phyloP scores from a whole-genome alignment of 495 filamentous ascomycete genomes.

The Chaetomium fimeti region DNA sequence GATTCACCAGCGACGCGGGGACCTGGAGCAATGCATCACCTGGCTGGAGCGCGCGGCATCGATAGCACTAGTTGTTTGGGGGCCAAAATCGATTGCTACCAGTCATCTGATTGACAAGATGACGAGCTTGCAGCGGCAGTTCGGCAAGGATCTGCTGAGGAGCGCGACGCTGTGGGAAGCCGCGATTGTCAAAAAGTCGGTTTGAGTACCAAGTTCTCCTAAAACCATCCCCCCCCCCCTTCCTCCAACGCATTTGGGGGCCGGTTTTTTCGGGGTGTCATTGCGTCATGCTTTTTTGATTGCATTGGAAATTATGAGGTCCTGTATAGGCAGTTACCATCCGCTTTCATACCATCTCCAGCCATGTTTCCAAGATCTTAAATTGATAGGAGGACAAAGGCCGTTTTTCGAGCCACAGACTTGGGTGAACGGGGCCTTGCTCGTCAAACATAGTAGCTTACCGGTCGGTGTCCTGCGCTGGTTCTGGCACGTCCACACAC shows the following conservation, averaged over 20 bases:
- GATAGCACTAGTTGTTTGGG: conserved; percentile 33
- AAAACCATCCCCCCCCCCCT: background rate
- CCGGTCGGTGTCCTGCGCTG: too few relatives aligned
- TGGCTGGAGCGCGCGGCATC: conserved; percentile 35
- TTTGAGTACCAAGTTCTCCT: background rate
- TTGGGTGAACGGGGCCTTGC: too few relatives aligned
- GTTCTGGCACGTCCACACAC: too few relatives aligned
- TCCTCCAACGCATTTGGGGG: background rate
- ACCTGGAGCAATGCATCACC: conserved; percentile 29
- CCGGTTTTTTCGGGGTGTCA: background rate
- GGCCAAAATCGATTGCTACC: conserved; percentile 30
- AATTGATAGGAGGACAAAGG: too few relatives aligned
- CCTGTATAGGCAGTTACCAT: background rate
- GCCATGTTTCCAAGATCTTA: too few relatives aligned
- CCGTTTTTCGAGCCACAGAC: too few relatives aligned
- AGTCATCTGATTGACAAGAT: conserved; percentile 37
- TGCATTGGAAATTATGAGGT: background rate
- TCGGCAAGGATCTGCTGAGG: conserved; percentile 31
- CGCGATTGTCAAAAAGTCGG: conserved; percentile 14
- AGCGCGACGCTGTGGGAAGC: conserved; percentile 33
- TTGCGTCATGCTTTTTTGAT: background rate
- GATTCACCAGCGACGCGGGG: conserved; percentile 34
- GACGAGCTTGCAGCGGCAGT: conserved; percentile 31
- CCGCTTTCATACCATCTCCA: background rate
- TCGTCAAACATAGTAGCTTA: too few relatives aligned